A percentile compares a stretch with the other conserved stretches of the same genome.
phyloP scores from a whole-genome alignment of 2,329 filamentous ascomycete genomes.

The Fusarium neocosmosporiellum region DNA sequence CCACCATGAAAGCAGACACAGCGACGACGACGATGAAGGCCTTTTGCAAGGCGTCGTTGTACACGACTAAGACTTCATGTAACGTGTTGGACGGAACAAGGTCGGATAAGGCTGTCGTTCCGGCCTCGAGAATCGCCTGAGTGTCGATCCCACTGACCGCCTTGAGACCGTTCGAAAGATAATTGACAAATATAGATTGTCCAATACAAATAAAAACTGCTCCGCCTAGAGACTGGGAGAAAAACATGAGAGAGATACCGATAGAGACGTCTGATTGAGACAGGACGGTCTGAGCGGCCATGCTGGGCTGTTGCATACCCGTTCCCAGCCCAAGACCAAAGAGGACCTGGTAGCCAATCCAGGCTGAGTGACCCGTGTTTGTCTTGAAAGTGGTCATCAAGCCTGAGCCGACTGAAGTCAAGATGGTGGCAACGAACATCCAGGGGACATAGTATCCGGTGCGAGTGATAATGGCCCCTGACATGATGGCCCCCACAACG shows the following conservation, averaged over 20 bases:
- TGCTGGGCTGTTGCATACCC: slow-evolving; percentile 56
- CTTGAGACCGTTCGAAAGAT: slow-evolving; percentile 4
- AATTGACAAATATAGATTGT: slow-evolving; percentile 12
- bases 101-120: not conserved
- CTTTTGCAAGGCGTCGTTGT: slow-evolving; percentile 15
- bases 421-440: slow-evolving; percentile 52
- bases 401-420: slow-evolving; percentile 58
- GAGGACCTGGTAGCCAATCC: slow-evolving; percentile 69
- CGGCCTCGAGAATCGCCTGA: not conserved
- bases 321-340: slow-evolving; percentile 62
- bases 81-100: not conserved
- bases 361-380: slow-evolving; percentile 56
- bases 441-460: slow-evolving; percentile 53
- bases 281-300: slow-evolving; percentile 63
- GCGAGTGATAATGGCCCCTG: slow-evolving; percentile 52
- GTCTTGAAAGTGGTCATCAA: slow-evolving; percentile 63
- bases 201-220: slow-evolving; percentile 20
- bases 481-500: slow-evolving; percentile 56
- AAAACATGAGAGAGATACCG: slow-evolving; percentile 45
- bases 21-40: slow-evolving; percentile 10
- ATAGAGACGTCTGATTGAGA: slow-evolving; percentile 58
- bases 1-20: slow-evolving; percentile 9
- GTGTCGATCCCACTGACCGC: not conserved
- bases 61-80: slow-evolving; percentile 7
- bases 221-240: slow-evolving; percentile 10